Base-by-base conservation (phyloP, 2,329 filamentous ascomycete genomes). In the Scleromitrula shiraiana region DNA sequence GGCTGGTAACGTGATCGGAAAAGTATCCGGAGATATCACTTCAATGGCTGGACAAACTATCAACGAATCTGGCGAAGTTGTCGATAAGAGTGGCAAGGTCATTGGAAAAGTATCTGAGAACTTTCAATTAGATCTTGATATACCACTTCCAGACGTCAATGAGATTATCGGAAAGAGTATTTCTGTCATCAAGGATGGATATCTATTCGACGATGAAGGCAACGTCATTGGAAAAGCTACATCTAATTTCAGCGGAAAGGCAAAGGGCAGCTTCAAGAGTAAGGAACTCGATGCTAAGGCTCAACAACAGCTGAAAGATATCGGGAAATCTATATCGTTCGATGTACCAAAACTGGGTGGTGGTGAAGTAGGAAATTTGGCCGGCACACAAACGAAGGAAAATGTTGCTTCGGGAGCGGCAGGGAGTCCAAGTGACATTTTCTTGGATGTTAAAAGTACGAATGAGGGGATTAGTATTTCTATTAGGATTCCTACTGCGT, bases 121-220 rank as follows among this genome's bases (percentile, higher is more conserved):
- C 23, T 12, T 38, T 14, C 35, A 38, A 14, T 6, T 38, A 14
- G 19, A 15, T 23, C 10, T 38, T 5, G 29, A 30, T 30, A 4
- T 30, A 4, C 29, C 29, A 4, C 9, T 30, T 10, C 45, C 45
- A 27, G 26, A 42, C 4, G 14, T 48, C 7, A 35, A 42, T n/a
- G 38, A 48, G 9, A 9, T 83, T 4, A 81, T 82, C 14, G 83
- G 83, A 44, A 83, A 85, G 66, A 74, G 79, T 32, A 42, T 48
- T 2, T 48, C 45, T 20, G 80, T 87, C 55, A 83, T 85, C 68
- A 86, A 85, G 68, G 75, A 77, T 3, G 83, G 83, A 33, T 78
- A 80, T 40, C 68, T 78, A 1, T 76, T 81, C 20, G 78, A 80
- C 57, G 64, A 64, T 3, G 64, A 67, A 35, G 77, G 77, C 0